Base-by-base conservation (phyloP, 1,284 basidiomycete species). In the Trametes pubescens region DNA sequence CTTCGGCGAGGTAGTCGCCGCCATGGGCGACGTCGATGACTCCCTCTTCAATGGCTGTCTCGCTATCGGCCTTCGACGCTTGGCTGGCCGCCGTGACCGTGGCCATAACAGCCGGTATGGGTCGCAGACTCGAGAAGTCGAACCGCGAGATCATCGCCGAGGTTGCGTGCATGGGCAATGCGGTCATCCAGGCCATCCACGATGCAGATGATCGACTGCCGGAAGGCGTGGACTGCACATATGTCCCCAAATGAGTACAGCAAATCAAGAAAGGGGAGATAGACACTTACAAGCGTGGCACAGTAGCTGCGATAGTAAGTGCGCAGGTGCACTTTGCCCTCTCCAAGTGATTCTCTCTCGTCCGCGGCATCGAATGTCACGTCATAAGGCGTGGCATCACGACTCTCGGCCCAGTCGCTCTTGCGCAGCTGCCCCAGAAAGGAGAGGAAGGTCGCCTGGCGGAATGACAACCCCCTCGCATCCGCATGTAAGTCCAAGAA, bases 391-490 rank as follows among this genome's bases (percentile, higher is more conserved):
- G 80, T 74, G 0, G 80, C 79, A 68, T 86, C 84, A 13, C 74
- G 69, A 51, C 82, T 78, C 65, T 79, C 79, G 0, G 81, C 82
- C 83, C 84, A 86, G 14, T 84, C 81, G 65, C 82, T 84, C 64
- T 72, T 76, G 78, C 80, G 80, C 11, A 86, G 68, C 47, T 83
- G 79, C 32, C 71, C 71, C 16, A 82, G 52, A 16, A 84, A 73
- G 0, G 70, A 64, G 10, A 54, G 0, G 49, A 81, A 66, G 2
- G 79, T 77, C 9, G 74, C 71, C 34, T 84, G 77, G 18, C 71
- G 68, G 65, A 75, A 83, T 1, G 82, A 78, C 47, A 84, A 69
- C 4, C 68, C 63, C 29, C 84, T 78, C 26, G 79, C 74, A 59
- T 85, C 83, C 14, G 77, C 74, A 65, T 83, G 82, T 24, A 84